Base-by-base conservation (phyloP, 306 rosid species). In the Gleditsia sinensis region DNA sequence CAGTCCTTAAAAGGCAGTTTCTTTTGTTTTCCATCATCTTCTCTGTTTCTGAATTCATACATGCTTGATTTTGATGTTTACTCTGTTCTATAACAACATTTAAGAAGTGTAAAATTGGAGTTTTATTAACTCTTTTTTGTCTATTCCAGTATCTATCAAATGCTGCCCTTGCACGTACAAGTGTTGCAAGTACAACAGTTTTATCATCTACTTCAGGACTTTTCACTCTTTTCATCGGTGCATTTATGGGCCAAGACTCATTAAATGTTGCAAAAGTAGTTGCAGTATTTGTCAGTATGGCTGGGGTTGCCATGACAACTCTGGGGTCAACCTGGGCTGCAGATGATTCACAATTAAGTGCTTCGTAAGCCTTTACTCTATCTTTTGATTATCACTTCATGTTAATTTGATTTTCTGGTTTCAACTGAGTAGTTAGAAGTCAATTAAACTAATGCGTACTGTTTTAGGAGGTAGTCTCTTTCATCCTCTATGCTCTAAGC, bases 121-220 rank as follows among this genome's bases (percentile, higher is more conserved):
- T 40, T 69, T 10, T 67, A 59, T n/a, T 37, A 60, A 46, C 0
- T 17, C 12, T 50, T 57, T 9, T 63, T 14, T 30, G 25, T 74
- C 74, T 20, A 30, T 83, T 87, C 77, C 93, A 95, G 99, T 95
- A 95, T 81, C 93, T 95, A 45, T 87, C 99, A 50, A 95, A 92
- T 90, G 98, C 99, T 66, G 99, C 99, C 28, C 98, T 95, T 37
- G 99, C 99, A 3, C 96, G 92, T 17, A 92, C 99, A 16, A 95
- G 99, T 82, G 99, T 95, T 33, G 99, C 98, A 21, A 95, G 99
- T 70, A 92, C 99, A 68, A 95, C 98, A 64, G 98, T 95, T 42
- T 80, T 95, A 72, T 92, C 99, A 64, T 95, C 99, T 78, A 95
- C 99, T 30, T 95, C 99, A 36, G 99, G 99, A 68, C 93, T 95